Evolutionary conservation across 1,284 basidiomycete species (phyloP).

Genomic region (Fistulina hepatica): DNA sequence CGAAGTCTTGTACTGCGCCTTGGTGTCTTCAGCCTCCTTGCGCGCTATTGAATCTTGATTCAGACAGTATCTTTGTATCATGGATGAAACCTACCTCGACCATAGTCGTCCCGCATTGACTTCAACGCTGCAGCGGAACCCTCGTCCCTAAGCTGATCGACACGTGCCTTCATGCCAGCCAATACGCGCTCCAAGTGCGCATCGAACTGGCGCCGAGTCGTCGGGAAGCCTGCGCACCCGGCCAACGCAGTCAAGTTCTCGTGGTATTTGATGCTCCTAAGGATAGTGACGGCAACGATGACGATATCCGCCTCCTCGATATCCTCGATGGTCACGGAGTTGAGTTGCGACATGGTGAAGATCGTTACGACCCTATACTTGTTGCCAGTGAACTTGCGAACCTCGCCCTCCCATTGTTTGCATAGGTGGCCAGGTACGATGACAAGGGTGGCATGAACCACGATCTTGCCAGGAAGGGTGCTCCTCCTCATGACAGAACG

Average conservation of each 20-base stretch:
- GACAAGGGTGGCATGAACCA: conserved; percentile 70
- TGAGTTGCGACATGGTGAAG: conserved; percentile 64
- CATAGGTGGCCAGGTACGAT: conserved; percentile 87
- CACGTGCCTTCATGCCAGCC: conserved; percentile 49
- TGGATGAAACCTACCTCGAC: conserved; percentile 35
- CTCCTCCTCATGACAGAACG: conserved; percentile 44
- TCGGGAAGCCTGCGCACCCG: conserved; percentile 53
- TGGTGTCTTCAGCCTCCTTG: conserved; percentile 35
- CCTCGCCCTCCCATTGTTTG: conserved; percentile 84
- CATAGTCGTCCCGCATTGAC: conserved; percentile 49
- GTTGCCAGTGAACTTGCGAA: conserved; percentile 67
- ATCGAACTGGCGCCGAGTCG: conserved; percentile 77
- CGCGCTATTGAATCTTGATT: conserved; percentile 26
- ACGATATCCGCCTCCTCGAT: conserved; percentile 80
- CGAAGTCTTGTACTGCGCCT: conserved; percentile 27
- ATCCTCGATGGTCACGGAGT: conserved; percentile 64
- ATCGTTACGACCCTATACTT: conserved; percentile 62
- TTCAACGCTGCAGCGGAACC: conserved; percentile 51
- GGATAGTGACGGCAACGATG: conserved; percentile 78
- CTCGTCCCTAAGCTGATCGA: conserved; percentile 51
- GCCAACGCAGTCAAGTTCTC: conserved; percentile 65
- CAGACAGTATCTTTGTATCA: conserved; percentile 3
- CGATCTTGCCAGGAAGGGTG: conserved; percentile 55
- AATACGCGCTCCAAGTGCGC: conserved; percentile 61
- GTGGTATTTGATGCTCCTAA: conserved; percentile 70